Conservation (phyloP, 441 rosid species). For the Erysimum cheiri region DNA sequence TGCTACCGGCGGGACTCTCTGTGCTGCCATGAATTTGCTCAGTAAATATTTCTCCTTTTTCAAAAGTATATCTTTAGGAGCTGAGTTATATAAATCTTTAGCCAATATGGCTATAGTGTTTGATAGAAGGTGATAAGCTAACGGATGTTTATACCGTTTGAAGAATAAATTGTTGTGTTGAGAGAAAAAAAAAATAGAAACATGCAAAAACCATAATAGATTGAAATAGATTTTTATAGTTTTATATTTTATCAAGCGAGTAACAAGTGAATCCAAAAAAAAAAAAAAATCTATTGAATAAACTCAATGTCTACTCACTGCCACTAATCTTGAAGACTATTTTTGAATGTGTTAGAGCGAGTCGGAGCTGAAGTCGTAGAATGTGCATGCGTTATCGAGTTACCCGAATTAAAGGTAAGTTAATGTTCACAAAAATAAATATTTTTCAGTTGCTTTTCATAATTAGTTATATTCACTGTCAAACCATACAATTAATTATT, state of each 20-base stretch:
- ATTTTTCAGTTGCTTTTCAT: background rate
- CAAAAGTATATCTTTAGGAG: background rate
- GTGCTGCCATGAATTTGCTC: conserved; percentile 81
- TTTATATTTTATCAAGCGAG: background rate
- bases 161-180: background rate
- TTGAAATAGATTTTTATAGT: background rate
- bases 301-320: background rate
- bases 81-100: background rate
- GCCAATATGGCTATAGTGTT: too few relatives aligned
- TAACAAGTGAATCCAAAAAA: background rate
- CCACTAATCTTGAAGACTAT: background rate
- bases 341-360: conserved; percentile 51
- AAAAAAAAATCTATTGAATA: background rate
- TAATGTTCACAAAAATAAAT: background rate
- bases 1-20: conserved; percentile 91
- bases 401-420: conserved; percentile 77
- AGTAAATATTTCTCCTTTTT: conserved; percentile 48
- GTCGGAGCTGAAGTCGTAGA: conserved; percentile 86
- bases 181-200: background rate
- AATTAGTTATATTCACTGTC: background rate
- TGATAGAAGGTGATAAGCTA: too few relatives aligned
- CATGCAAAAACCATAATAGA: background rate
- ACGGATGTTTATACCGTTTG: background rate
- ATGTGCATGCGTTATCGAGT: conserved; percentile 83
- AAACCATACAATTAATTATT: too few relatives aligned